Percentiles rank a stretch among this genome's conserved stretches.
Conservation (phyloP, 306 rosid species). For the Vicia faba region DNA sequence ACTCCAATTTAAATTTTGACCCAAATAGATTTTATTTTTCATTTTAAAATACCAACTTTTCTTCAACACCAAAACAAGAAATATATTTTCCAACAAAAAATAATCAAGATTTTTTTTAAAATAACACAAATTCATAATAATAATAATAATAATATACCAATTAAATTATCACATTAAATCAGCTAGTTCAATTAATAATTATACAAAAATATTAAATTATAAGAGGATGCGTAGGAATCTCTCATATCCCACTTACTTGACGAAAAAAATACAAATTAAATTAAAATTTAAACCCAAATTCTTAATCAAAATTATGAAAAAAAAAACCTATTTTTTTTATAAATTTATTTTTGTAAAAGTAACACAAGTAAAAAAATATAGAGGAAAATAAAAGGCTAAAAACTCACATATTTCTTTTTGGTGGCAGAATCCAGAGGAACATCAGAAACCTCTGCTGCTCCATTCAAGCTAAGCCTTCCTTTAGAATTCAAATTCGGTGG, state of each 20-base stretch:
- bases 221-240: too few relatives aligned
- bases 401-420: constrained; percentile 59
- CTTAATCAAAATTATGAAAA: neutral
- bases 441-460: constrained; percentile 10
- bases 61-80: neutral
- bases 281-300: neutral
- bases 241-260: too few relatives aligned
- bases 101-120: neutral
- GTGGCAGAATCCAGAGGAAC: constrained; percentile 38
- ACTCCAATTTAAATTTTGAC: too few relatives aligned
- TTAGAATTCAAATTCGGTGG: constrained; percentile 46
- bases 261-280: neutral
- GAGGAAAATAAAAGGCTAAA: neutral
- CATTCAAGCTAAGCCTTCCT: constrained; percentile 49
- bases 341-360: neutral
- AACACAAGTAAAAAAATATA: neutral
- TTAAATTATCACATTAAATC: neutral
- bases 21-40: too few relatives aligned
- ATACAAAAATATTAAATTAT: too few relatives aligned
- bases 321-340: neutral
- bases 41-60: neutral
- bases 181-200: too few relatives aligned
- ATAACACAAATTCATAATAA: neutral
- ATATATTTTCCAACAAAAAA: neutral
- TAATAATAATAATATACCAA: neutral